These are phyloP conservation scores for Delphinella strobiligena DNA, from an alignment of 2,329 filamentous ascomycete genomes.

Conservation along the genomic window DNA sequence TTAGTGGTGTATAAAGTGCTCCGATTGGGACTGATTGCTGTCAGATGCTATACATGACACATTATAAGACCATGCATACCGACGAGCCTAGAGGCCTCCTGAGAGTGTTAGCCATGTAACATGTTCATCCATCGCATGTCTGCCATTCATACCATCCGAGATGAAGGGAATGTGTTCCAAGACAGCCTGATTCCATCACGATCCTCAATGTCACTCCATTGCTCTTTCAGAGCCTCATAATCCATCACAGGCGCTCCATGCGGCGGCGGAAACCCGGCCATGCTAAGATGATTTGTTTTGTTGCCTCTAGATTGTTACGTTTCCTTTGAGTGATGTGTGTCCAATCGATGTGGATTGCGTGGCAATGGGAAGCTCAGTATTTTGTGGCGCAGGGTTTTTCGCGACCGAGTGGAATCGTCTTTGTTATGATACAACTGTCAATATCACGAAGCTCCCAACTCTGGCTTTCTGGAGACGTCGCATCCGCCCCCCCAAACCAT, in stretches of 20 bases:
- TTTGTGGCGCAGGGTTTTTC: no score
- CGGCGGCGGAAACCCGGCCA: slow-evolving; percentile 10
- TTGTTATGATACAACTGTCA: not conserved
- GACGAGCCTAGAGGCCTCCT: slow-evolving; percentile 90
- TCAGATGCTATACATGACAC: no score
- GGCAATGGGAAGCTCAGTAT: no score
- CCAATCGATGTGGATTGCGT: no score
- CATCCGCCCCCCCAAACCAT: slow-evolving; percentile 8
- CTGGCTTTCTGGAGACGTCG: slow-evolving; percentile 12
- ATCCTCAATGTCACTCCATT: slow-evolving; percentile 94
- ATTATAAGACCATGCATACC: slow-evolving; percentile 18
- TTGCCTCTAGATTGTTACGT: slow-evolving; percentile 3
- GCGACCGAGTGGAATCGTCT: not conserved
- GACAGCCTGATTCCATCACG: slow-evolving; percentile 89
- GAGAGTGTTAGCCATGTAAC: slow-evolving; percentile 9
- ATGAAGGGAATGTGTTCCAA: slow-evolving; percentile 98
- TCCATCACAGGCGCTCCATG: slow-evolving; percentile 51
- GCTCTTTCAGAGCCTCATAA: slow-evolving; percentile 85
- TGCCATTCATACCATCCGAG: slow-evolving; percentile 63
- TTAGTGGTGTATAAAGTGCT: slow-evolving; percentile 87
- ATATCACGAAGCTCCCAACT: not conserved
- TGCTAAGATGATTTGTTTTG: slow-evolving; percentile 4
- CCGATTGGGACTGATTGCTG: slow-evolving; percentile 67
- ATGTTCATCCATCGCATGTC: no score
- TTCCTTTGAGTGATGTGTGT: no score